Percentiles rank a stretch among this genome's conserved stretches.
phyloP scores from a whole-genome alignment of 805 yeast genomes.

The Suhomyces tanzawaensis region DNA sequence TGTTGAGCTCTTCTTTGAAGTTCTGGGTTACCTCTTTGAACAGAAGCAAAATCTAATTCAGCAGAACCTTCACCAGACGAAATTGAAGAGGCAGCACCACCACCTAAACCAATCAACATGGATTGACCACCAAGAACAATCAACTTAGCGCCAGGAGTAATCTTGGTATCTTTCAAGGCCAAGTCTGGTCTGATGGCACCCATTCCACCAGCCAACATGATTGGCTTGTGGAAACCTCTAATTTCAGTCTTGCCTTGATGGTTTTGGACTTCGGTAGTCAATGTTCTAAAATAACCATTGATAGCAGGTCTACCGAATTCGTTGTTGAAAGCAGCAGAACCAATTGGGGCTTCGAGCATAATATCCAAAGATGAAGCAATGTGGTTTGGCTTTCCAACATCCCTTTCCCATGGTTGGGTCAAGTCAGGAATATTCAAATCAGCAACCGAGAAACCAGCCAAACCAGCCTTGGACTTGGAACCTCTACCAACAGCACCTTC shows the following conservation, averaged over 20 bases:
- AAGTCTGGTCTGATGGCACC: conserved; percentile 94
- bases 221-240: conserved; percentile 98
- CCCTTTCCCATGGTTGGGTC: conserved; percentile 93
- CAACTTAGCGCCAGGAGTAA: conserved; percentile 87
- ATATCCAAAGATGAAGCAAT: conserved; percentile 91
- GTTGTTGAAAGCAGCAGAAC: conserved; percentile 97
- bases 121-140: conserved; percentile 97
- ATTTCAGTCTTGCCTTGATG: conserved; percentile 63
- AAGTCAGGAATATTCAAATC: conserved; percentile 84
- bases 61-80: conserved; percentile 97
- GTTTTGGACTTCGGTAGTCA: conserved; percentile 74
- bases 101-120: conserved; percentile 98
- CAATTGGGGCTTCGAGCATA: conserved; percentile 96
- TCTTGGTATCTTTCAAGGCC: conserved; percentile 81
- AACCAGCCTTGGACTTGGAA: conserved; percentile 93
- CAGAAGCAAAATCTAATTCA: conserved; percentile 95
- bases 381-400: conserved; percentile 87
- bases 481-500: conserved; percentile 99
- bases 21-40: conserved; percentile 98
- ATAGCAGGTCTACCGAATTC: conserved; percentile 99
- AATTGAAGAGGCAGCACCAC: conserved; percentile 98
- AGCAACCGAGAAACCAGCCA: conserved; percentile 88
- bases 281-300: conserved; percentile 93
- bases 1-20: conserved; percentile 99
- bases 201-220: conserved; percentile 99